Conservation (phyloP, 768 basidiomycete species). For the Sporobolomyces pararoseus region DNA sequence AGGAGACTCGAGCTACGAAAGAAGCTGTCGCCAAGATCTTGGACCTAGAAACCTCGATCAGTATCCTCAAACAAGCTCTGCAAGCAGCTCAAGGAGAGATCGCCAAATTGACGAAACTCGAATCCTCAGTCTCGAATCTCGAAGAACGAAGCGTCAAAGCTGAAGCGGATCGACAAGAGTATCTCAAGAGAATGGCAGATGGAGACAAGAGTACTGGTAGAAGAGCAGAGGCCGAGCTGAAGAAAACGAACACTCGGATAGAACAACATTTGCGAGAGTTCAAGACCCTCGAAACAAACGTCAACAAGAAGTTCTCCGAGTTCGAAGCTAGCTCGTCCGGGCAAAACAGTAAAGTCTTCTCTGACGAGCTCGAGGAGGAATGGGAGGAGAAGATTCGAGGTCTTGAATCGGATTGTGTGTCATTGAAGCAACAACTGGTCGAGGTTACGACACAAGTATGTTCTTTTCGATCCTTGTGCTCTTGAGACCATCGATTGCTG, state of each 20-base stretch:
- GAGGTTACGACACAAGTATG: no score
- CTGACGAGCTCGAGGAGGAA: no score
- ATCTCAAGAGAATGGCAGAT: neutral
- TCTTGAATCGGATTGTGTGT: no score
- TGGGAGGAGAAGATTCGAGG: no score
- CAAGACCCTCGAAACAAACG: neutral
- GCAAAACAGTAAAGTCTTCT: no score
- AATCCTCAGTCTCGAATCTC: no score
- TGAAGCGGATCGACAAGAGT: neutral
- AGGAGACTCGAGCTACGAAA: neutral
- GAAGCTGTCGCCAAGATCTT: no score
- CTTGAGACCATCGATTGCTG: no score
- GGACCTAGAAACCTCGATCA: no score
- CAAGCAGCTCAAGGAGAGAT: neutral
- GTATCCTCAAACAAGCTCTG: neutral
- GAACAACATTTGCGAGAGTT: neutral
- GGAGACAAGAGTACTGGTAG: slow-evolving; percentile 2
- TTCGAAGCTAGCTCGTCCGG: neutral
- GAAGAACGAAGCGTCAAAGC: no score
- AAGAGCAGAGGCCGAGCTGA: neutral
- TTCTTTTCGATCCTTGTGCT: no score
- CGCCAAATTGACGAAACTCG: neutral
- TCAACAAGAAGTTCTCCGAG: neutral
- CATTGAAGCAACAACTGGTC: no score
- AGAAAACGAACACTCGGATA: neutral